These are phyloP conservation scores for Macadamia integrifolia DNA, from an alignment of 164 flowering plant species.

Conservation along the genomic window DNA sequence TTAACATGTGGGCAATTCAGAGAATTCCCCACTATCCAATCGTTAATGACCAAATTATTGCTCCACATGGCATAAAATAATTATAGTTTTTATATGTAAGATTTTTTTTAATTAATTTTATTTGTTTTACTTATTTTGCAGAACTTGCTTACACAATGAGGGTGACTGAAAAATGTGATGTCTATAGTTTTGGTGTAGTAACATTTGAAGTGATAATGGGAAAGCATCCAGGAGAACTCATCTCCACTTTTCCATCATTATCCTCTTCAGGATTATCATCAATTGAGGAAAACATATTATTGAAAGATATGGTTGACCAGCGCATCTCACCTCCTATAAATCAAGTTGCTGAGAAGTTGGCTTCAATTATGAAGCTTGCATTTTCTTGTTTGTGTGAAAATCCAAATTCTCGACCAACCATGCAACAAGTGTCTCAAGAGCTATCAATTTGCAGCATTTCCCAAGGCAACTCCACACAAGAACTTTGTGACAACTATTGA, in stretches of 20 bases:
- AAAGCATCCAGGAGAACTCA: conserved; percentile 1
- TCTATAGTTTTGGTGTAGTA: conserved; percentile 5
- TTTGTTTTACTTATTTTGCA: not conserved
- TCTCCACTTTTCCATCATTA: not conserved
- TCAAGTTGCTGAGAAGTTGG: not conserved
- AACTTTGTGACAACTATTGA: not conserved
- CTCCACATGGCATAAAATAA: too few relatives aligned
- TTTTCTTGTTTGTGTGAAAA: not conserved
- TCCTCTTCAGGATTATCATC: not conserved
- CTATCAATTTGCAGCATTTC: not conserved
- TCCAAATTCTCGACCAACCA: not conserved
- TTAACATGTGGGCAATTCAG: too few relatives aligned
- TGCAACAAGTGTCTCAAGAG: not conserved
- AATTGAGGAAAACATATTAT: not conserved
- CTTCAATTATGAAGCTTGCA: not conserved
- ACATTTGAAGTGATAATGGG: conserved; percentile 8
- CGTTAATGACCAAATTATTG: too few relatives aligned
- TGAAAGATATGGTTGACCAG: not conserved
- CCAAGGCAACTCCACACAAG: not conserved
- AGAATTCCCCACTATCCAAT: too few relatives aligned
- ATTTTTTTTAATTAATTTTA: too few relatives aligned
- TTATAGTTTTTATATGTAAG: too few relatives aligned
- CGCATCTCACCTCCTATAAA: not conserved
- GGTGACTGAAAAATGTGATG: conserved; percentile 5
- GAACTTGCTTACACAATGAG: not conserved